A percentile compares a stretch with the other conserved stretches of the same genome.
These are phyloP conservation scores for Psophocarpus tetragonolobus DNA, from an alignment of 306 rosid genomes.

Conservation along the genomic window DNA sequence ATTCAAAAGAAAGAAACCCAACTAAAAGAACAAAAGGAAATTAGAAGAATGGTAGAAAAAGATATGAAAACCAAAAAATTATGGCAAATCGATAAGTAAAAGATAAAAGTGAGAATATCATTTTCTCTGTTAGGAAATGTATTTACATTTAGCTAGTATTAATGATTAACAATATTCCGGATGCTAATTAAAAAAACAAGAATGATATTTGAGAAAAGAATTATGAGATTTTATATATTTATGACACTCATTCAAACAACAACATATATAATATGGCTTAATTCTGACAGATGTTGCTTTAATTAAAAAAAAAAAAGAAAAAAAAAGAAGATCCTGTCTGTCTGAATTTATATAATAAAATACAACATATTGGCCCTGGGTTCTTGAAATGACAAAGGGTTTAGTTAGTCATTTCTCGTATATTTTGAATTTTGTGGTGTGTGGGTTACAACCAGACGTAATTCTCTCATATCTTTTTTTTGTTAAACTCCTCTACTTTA, in stretches of 20 bases:
- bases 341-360: not conserved
- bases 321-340: not conserved
- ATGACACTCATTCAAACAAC: not conserved
- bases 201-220: not conserved
- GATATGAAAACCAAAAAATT: no score
- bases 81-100: no score
- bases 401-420: not conserved
- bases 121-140: no score
- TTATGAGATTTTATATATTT: not conserved
- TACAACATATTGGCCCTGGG: not conserved
- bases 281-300: not conserved
- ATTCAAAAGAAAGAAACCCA: no score
- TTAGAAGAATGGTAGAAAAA: no score
- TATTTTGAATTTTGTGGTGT: not conserved
- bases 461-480: not conserved
- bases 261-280: not conserved
- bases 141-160: no score
- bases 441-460: not conserved
- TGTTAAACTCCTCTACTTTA: not conserved
- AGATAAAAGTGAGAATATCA: no score
- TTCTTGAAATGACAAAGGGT: not conserved
- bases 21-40: no score
- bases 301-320: not conserved
- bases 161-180: no score
- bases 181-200: no score